Conservation (phyloP, 352 stramenopile genomes). For the Pythium monospermum region DNA sequence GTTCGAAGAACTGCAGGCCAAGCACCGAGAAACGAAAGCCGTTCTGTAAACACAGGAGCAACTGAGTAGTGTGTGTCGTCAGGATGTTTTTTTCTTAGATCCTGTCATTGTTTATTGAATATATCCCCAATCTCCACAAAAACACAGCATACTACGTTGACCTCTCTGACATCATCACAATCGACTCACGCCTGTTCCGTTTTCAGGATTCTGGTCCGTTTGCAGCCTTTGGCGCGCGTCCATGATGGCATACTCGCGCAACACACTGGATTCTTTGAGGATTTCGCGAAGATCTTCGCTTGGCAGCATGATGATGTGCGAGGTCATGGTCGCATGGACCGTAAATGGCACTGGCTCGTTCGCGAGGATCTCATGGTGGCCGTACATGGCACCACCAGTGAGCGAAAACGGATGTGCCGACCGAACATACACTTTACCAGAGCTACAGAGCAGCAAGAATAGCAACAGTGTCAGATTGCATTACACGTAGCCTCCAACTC, state of each 20-base stretch:
- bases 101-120: neutral
- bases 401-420: slow-evolving; percentile 61
- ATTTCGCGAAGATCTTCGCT: slow-evolving; percentile 55
- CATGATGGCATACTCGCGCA: slow-evolving; percentile 15
- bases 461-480: neutral
- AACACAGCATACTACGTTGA: neutral
- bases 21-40: slow-evolving; percentile 25
- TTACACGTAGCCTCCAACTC: slow-evolving; percentile 1
- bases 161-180: too few species aligned
- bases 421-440: slow-evolving; percentile 56
- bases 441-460: slow-evolving; percentile 26
- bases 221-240: slow-evolving; percentile 9
- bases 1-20: slow-evolving; percentile 45
- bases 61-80: neutral
- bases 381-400: slow-evolving; percentile 46
- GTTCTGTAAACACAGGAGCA: slow-evolving; percentile 17
- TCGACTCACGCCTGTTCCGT: slow-evolving; percentile 4
- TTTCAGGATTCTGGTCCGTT: neutral
- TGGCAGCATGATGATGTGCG: slow-evolving; percentile 62
- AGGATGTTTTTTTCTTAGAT: neutral
- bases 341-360: slow-evolving; percentile 75
- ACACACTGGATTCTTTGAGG: slow-evolving; percentile 31
- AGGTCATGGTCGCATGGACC: slow-evolving; percentile 38
- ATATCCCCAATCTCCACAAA: neutral
- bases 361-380: slow-evolving; percentile 59